Conservation (phyloP, 2,329 filamentous ascomycete species). For the Cryphonectria parasitica region DNA sequence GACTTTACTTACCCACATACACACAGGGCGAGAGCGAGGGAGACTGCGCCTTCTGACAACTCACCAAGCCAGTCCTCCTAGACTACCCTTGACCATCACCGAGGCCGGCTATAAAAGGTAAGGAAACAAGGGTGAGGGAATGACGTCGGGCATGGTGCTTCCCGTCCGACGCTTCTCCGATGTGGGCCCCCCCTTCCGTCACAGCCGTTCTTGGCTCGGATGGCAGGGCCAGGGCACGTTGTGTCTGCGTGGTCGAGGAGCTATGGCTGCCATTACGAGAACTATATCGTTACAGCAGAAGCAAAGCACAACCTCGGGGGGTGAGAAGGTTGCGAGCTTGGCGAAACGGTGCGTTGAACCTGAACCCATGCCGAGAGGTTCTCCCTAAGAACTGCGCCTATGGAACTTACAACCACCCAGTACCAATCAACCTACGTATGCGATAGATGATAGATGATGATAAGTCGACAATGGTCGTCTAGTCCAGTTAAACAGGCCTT, state of each 20-base stretch:
- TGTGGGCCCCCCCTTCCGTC: background rate
- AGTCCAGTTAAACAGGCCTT: background rate
- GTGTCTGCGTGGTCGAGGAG: constrained; percentile 2
- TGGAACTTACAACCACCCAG: no score
- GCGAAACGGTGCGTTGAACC: background rate
- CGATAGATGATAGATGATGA: background rate
- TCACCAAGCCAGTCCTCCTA: background rate
- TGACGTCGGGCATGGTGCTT: constrained; percentile 5
- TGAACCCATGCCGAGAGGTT: no score
- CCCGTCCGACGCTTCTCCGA: constrained; percentile 4
- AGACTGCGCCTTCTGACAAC: background rate
- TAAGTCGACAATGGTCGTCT: background rate
- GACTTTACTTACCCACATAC: background rate
- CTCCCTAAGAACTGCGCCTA: no score
- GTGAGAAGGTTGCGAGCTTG: background rate
- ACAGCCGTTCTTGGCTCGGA: background rate
- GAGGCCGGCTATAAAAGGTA: background rate
- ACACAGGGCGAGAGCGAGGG: background rate
- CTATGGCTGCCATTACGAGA: background rate
- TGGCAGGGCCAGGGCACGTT: background rate
- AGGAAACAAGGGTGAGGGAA: background rate
- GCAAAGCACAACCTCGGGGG: background rate
- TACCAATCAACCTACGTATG: background rate
- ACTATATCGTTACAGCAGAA: background rate
- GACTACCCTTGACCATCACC: background rate